Conservation (phyloP, 495 filamentous ascomycete genomes). For the Podospora fimiseda region DNA sequence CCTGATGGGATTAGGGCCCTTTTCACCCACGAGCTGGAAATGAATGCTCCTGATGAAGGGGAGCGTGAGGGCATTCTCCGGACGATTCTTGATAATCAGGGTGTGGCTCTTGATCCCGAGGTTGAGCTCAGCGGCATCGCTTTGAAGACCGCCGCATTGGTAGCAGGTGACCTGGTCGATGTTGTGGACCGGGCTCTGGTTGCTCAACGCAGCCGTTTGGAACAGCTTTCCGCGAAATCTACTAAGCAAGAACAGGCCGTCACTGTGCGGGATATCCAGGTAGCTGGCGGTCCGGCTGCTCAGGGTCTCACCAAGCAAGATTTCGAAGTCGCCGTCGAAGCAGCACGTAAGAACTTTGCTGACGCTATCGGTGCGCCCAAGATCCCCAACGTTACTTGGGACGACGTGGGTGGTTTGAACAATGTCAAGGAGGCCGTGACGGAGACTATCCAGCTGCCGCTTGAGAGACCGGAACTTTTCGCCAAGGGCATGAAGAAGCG, state of each 20-base stretch:
- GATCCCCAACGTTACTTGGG: slow-evolving; percentile 95
- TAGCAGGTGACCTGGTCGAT: slow-evolving; percentile 89
- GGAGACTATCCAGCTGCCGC: slow-evolving; percentile 92
- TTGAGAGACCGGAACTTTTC: slow-evolving; percentile 90
- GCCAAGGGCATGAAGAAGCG: slow-evolving; percentile 99
- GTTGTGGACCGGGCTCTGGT: slow-evolving; percentile 85
- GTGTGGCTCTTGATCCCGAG: slow-evolving; percentile 65
- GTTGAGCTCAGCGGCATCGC: slow-evolving; percentile 79
- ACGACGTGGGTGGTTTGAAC: slow-evolving; percentile 87
- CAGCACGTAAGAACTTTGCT: slow-evolving; percentile 93
- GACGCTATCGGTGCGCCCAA: slow-evolving; percentile 96
- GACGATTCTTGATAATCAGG: slow-evolving; percentile 66
- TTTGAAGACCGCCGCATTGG: slow-evolving; percentile 90
- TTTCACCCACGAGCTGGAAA: slow-evolving; percentile 94
- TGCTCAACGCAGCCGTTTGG: slow-evolving; percentile 65
- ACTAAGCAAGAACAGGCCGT: slow-evolving; percentile 40
- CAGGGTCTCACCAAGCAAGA: slow-evolving; percentile 77
- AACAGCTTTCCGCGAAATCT: slow-evolving; percentile 50
- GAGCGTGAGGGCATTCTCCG: slow-evolving; percentile 83
- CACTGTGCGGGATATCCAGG: slow-evolving; percentile 69
- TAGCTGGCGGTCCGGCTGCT: slow-evolving; percentile 80
- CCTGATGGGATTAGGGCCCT: slow-evolving; percentile 82
- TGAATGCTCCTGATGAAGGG: slow-evolving; percentile 84
- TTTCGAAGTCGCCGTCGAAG: slow-evolving; percentile 85
- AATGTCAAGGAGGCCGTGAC: slow-evolving; percentile 94